Evolutionary conservation across 352 stramenopile genomes (phyloP).

Genomic region (Pythium coloratum): DNA sequence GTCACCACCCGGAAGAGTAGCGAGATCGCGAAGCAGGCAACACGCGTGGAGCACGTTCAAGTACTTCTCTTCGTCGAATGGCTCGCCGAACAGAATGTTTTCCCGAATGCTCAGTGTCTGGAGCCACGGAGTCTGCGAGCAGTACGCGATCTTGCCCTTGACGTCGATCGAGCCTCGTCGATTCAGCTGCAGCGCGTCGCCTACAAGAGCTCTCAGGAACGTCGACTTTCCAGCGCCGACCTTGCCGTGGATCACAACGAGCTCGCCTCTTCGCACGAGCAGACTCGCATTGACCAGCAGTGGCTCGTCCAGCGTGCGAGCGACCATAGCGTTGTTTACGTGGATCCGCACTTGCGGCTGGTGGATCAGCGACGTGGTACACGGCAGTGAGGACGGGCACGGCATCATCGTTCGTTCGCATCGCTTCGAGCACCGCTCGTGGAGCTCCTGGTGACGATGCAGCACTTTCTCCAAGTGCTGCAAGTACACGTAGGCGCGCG

Average conservation of each 20-base stretch:
- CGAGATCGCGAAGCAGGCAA: conserved; percentile 79
- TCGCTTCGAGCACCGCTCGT: conserved; percentile 7
- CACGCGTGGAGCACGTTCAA: conserved; percentile 53
- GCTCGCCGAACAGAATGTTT: conserved; percentile 90
- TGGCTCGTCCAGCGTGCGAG: conserved; percentile 17
- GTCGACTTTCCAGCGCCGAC: conserved; percentile 36
- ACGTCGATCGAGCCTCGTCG: conserved; percentile 25
- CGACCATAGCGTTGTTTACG: conserved; percentile 22
- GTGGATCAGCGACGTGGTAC: conserved; percentile 9
- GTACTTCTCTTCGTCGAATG: conserved; percentile 38
- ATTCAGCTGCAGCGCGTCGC: conserved; percentile 24
- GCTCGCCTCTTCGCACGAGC: conserved; percentile 25
- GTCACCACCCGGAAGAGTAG: conserved; percentile 76
- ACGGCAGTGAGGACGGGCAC: not conserved
- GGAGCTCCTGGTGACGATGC: not conserved
- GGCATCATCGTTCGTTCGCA: conserved; percentile 14
- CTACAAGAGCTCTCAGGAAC: conserved; percentile 29
- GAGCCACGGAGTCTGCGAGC: conserved; percentile 85
- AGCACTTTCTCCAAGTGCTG: conserved; percentile 14
- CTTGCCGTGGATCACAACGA: conserved; percentile 35
- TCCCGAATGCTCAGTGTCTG: conserved; percentile 88
- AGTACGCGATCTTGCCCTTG: conserved; percentile 46
- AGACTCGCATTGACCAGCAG: conserved; percentile 18
- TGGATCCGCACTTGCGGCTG: conserved; percentile 18
- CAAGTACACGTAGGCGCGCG: conserved; percentile 16